Percentiles rank a stretch among this genome's conserved stretches.
Conservation (phyloP, 2,329 filamentous ascomycete species). For the Triangularia verruculosa region DNA sequence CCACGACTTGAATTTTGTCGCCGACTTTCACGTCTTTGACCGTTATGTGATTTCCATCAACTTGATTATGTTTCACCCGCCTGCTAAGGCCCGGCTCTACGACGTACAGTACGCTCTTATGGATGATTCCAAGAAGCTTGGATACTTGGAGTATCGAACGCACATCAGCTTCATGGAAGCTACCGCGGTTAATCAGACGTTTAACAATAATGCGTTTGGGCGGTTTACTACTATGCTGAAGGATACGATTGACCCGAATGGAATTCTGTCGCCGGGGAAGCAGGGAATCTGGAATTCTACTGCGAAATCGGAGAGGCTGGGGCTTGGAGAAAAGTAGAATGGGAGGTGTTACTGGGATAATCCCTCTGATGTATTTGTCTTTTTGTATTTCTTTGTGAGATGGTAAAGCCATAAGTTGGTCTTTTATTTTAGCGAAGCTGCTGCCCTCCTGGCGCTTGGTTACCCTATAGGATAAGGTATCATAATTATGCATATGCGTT, state of each 20-base stretch:
- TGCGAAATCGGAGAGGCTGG: neutral
- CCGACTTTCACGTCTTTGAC: slow-evolving; percentile 20
- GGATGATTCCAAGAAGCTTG: neutral
- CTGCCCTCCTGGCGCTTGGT: too few relatives aligned
- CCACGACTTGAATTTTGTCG: slow-evolving; percentile 13
- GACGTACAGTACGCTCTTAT: neutral
- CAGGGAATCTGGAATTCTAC: neutral
- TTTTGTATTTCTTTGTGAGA: neutral
- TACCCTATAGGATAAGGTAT: too few relatives aligned
- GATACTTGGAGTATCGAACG: slow-evolving; percentile 6
- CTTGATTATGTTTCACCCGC: slow-evolving; percentile 6
- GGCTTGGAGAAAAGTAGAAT: neutral
- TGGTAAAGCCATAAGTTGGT: too few relatives aligned
- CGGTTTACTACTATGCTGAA: slow-evolving; percentile 7
- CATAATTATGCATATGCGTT: too few relatives aligned
- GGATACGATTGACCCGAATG: slow-evolving; percentile 1
- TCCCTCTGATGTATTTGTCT: neutral
- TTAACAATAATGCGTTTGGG: neutral
- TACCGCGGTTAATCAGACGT: neutral
- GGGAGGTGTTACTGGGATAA: neutral
- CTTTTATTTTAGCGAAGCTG: too few relatives aligned
- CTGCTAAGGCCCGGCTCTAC: neutral
- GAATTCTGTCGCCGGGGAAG: slow-evolving; percentile 2
- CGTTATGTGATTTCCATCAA: slow-evolving; percentile 16
- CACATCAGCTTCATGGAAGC: slow-evolving; percentile 14